phyloP scores from a whole-genome alignment of 805 yeast genomes.

The Lachancea thermotolerans region DNA sequence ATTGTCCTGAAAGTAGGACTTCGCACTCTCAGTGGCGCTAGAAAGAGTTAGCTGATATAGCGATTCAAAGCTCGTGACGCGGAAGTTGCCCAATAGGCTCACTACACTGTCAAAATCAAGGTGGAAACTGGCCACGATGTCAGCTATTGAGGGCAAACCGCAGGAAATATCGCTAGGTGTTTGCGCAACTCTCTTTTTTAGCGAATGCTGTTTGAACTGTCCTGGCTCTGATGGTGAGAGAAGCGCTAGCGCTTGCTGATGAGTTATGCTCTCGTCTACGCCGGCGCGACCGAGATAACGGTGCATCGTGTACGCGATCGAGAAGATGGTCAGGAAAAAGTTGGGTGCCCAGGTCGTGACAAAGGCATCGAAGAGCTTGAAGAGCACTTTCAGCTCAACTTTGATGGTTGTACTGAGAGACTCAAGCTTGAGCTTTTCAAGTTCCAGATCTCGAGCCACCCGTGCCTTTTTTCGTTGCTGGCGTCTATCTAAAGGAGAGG shows the following conservation, averaged over 20 bases:
- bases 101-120: conserved; percentile 1
- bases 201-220: no score
- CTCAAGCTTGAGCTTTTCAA: conserved; percentile 12
- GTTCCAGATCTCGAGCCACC: conserved; percentile 10
- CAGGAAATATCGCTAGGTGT: not conserved
- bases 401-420: conserved; percentile 14
- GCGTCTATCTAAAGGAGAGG: not conserved
- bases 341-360: conserved; percentile 17
- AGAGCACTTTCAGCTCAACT: conserved; percentile 11
- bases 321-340: conserved; percentile 17
- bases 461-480: conserved; percentile 5
- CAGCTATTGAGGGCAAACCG: not conserved
- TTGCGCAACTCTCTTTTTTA: not conserved
- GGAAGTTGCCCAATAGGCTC: not conserved
- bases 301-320: conserved; percentile 17
- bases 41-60: conserved; percentile 1
- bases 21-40: not conserved
- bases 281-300: not conserved
- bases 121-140: conserved; percentile 4
- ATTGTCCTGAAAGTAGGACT: not conserved
- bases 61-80: conserved; percentile 1
- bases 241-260: not conserved
- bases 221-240: no score
- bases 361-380: conserved; percentile 8
- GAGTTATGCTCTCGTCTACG: not conserved